Conservation (phyloP, 1,284 basidiomycete genomes). For the Peniophora sp. region DNA sequence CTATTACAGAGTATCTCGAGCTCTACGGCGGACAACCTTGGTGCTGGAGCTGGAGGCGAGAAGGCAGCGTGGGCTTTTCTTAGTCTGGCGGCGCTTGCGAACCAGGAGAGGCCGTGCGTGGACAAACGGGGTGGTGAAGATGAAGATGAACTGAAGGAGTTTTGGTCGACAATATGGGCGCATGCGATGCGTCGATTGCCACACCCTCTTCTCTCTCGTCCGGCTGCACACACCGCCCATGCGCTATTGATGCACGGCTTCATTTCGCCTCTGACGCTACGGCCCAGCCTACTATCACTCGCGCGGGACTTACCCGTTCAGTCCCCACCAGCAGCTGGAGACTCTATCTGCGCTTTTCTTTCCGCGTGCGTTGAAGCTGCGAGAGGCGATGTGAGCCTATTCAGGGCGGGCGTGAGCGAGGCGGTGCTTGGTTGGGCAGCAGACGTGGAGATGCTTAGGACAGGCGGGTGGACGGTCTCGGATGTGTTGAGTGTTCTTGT, state of each 20-base stretch:
- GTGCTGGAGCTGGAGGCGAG: conserved; percentile 34
- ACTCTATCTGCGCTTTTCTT: conserved; percentile 82
- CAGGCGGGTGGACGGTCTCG: conserved; percentile 42
- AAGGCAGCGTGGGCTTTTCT: conserved; percentile 68
- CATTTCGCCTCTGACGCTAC: conserved; percentile 48
- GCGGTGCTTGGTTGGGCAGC: conserved; percentile 78
- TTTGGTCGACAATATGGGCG: conserved; percentile 77
- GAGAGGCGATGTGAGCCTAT: conserved; percentile 72
- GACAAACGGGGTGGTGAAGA: conserved; percentile 8
- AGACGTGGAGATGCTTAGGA: conserved; percentile 23
- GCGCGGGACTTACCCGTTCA: conserved; percentile 80
- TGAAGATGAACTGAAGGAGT: conserved; percentile 19
- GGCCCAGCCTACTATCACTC: conserved; percentile 68
- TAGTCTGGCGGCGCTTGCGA: conserved; percentile 64
- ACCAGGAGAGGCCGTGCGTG: conserved; percentile 23
- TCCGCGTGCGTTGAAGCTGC: conserved; percentile 58
- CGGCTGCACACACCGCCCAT: conserved; percentile 74
- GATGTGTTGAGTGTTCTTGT: conserved; percentile 58
- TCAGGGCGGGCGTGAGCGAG: conserved; percentile 76
- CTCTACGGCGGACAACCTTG: conserved; percentile 42
- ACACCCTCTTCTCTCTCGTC: conserved; percentile 59
- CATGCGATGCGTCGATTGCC: conserved; percentile 71
- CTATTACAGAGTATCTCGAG: conserved; percentile 52
- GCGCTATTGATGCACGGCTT: conserved; percentile 40
- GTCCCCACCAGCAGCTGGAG: conserved; percentile 77